These are phyloP conservation scores for Primulina huaijiensis DNA, from an alignment of 257 asterid species.

Conservation along the genomic window DNA sequence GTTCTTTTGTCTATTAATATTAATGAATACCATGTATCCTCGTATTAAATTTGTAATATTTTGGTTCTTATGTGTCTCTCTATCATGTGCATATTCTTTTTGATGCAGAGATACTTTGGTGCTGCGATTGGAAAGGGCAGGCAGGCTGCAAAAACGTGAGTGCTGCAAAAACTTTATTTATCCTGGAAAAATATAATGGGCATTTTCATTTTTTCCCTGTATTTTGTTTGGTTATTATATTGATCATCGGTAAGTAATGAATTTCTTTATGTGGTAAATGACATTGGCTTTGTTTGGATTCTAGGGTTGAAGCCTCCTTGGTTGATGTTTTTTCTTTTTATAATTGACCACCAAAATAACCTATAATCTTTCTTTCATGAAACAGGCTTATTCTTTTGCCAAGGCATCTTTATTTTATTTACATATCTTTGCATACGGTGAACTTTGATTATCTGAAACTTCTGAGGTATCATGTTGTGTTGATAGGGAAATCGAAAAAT, in stretches of 20 bases:
- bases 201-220: not conserved
- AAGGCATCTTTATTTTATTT: constrained; percentile 12
- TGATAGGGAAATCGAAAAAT: constrained; percentile 81
- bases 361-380: constrained; percentile 1
- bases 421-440: not conserved
- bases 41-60: not conserved
- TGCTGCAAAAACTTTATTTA: constrained; percentile 3
- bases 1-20: not conserved
- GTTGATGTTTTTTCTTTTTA: not conserved
- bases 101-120: constrained; percentile 78
- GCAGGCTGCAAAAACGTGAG: constrained; percentile 98
- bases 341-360: not conserved
- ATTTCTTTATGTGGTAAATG: constrained; percentile 11
- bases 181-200: not conserved
- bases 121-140: constrained; percentile 94
- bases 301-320: not conserved
- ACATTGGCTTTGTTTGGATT: constrained; percentile 1
- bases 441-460: constrained; percentile 24
- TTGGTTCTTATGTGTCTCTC: constrained; percentile 12
- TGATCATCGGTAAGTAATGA: too few relatives aligned
- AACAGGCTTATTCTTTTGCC: not conserved
- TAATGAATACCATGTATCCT: too few relatives aligned
- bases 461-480: constrained; percentile 9
- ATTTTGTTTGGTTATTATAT: not conserved
- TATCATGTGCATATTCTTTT: constrained; percentile 10